Conservation (phyloP, 139 green algal species). For the Coelastrella sp. region DNA sequence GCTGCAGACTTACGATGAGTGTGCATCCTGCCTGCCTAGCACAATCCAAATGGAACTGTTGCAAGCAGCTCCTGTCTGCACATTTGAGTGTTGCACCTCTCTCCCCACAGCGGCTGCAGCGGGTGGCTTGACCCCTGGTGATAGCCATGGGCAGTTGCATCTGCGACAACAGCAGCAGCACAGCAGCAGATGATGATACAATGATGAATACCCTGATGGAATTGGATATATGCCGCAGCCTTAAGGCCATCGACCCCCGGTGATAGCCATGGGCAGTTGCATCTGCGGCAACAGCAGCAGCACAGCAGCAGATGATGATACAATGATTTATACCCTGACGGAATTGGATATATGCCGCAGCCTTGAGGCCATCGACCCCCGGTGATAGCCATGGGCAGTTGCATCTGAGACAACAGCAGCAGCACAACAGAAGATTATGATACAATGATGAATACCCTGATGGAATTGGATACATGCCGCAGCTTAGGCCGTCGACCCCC, state of each 20-base stretch:
- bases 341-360: too few relatives aligned
- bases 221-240: too few relatives aligned
- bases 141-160: slow-evolving; percentile 29
- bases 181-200: not conserved
- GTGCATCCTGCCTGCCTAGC: slow-evolving; percentile 45
- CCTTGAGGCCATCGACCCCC: not conserved
- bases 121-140: slow-evolving; percentile 14
- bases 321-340: too few relatives aligned
- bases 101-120: slow-evolving; percentile 52
- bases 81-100: slow-evolving; percentile 57
- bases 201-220: too few relatives aligned
- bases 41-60: slow-evolving; percentile 56
- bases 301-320: not conserved
- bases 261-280: too few relatives aligned
- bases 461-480: too few relatives aligned
- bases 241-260: too few relatives aligned
- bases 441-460: not conserved
- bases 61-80: slow-evolving; percentile 40
- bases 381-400: not conserved
- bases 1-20: slow-evolving; percentile 45
- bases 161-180: slow-evolving; percentile 35
- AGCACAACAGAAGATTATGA: too few relatives aligned
- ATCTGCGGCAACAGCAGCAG: too few relatives aligned
- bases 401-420: too few relatives aligned
- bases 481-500: not conserved